These are phyloP conservation scores for Aspergillus panamensis DNA, from an alignment of 495 filamentous ascomycete species.

Conservation along the genomic window DNA sequence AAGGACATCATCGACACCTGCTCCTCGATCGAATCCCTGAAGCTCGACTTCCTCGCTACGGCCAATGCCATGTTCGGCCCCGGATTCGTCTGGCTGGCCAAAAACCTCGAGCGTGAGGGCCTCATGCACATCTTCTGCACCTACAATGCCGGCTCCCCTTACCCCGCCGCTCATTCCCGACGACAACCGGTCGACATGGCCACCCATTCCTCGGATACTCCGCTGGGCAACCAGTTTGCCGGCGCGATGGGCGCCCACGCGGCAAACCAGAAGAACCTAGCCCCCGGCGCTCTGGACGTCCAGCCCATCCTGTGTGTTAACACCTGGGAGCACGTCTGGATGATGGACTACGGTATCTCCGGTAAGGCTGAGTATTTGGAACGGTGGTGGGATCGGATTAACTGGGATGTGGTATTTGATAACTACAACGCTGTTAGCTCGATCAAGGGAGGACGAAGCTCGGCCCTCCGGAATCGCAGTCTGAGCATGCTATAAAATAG, in stretches of 20 bases:
- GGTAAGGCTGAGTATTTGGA: conserved; percentile 76
- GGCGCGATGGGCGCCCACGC: conserved; percentile 50
- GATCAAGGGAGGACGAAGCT: conserved; percentile 20
- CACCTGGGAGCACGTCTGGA: conserved; percentile 94
- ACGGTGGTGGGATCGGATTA: conserved; percentile 80
- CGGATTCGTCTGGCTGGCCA: conserved; percentile 93
- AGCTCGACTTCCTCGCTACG: conserved; percentile 72
- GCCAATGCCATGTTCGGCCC: conserved; percentile 93
- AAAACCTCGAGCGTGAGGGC: conserved; percentile 43
- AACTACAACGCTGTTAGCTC: conserved; percentile 41
- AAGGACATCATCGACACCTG: conserved; percentile 60
- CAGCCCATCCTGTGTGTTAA: conserved; percentile 83
- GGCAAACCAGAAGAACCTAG: conserved; percentile 43
- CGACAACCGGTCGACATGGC: conserved; percentile 78
- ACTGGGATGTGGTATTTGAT: conserved; percentile 72
- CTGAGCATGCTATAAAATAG: conserved; percentile 30
- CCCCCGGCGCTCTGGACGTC: conserved; percentile 67
- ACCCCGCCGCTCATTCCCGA: conserved; percentile 77
- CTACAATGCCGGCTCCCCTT: conserved; percentile 88
- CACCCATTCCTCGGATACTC: conserved; percentile 48
- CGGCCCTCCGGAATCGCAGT: conserved; percentile 26
- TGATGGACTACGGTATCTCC: conserved; percentile 76
- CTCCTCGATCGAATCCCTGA: conserved; percentile 75
- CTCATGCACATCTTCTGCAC: conserved; percentile 76
- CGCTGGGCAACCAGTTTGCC: conserved; percentile 43